Percentiles rank a stretch among this genome's conserved stretches.
phyloP scores from a whole-genome alignment of 2,329 filamentous ascomycete species.

The Nigrograna mackinnonii region DNA sequence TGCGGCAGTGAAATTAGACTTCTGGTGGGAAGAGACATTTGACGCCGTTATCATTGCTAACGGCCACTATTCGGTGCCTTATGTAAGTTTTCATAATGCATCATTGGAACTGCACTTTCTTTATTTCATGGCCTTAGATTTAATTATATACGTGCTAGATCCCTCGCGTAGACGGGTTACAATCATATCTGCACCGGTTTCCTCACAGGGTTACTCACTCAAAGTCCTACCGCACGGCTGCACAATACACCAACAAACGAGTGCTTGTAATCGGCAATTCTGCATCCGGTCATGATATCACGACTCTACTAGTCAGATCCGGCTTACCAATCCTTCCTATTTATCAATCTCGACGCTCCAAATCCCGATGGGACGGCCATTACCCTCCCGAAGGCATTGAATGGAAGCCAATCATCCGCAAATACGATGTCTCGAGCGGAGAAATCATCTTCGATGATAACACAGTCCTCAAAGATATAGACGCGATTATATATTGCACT shows the following conservation, averaged over 20 bases:
- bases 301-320: slow-evolving; percentile 20
- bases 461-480: slow-evolving; percentile 21
- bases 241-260: slow-evolving; percentile 13
- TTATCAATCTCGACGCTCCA: slow-evolving; percentile 56
- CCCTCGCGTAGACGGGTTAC: slow-evolving; percentile 53
- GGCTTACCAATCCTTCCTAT: slow-evolving; percentile 46
- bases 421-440: slow-evolving; percentile 36
- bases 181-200: slow-evolving; percentile 60
- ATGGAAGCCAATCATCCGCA: slow-evolving; percentile 58
- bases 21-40: slow-evolving; percentile 60
- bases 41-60: slow-evolving; percentile 38
- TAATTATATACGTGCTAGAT: slow-evolving; percentile 26
- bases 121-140: too few relatives aligned
- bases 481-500: slow-evolving; percentile 36
- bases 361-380: slow-evolving; percentile 55
- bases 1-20: slow-evolving; percentile 46
- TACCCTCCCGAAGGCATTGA: slow-evolving; percentile 51
- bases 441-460: slow-evolving; percentile 30
- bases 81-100: slow-evolving; percentile 2
- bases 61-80: slow-evolving; percentile 37
- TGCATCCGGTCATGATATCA: slow-evolving; percentile 35
- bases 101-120: background rate
- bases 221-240: slow-evolving; percentile 35
- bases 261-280: slow-evolving; percentile 34
- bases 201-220: slow-evolving; percentile 49